Conservation (phyloP, 2,329 filamentous ascomycete genomes). For the Parafenestella ontariensis region DNA sequence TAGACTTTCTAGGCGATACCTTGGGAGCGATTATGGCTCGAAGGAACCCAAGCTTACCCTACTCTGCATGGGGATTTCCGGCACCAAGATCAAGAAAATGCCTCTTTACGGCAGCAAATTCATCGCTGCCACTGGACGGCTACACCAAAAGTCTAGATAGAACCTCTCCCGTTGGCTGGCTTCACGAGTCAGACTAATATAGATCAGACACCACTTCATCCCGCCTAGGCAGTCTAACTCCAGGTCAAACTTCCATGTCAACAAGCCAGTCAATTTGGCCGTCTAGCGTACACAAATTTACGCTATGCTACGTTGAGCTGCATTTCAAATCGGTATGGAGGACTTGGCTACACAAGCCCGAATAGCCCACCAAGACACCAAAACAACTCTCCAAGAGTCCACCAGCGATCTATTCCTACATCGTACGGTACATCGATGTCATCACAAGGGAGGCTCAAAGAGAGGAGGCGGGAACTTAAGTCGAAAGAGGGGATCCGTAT, state of each 20-base stretch:
- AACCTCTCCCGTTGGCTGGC: conserved; percentile 1
- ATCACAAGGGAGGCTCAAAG: conserved; percentile 9
- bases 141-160: background rate
- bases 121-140: conserved; percentile 4
- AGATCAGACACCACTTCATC: background rate
- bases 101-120: conserved; percentile 1
- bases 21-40: conserved; percentile 27
- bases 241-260: conserved; percentile 12
- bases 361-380: conserved; percentile 14
- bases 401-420: conserved; percentile 7
- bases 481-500: conserved; percentile 8
- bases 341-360: conserved; percentile 22
- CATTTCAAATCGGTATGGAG: conserved; percentile 15
- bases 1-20: conserved; percentile 38
- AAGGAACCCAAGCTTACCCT: conserved; percentile 9
- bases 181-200: background rate
- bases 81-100: conserved; percentile 8
- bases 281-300: background rate
- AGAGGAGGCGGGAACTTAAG: background rate
- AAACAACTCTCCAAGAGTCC: conserved; percentile 19
- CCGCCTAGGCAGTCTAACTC: conserved; percentile 3
- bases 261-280: background rate
- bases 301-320: conserved; percentile 1
- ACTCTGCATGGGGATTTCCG: conserved; percentile 13
- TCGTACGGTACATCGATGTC: conserved; percentile 22